Conservation (phyloP, 2,329 filamentous ascomycete species). For the Colletotrichum cuscutae region DNA sequence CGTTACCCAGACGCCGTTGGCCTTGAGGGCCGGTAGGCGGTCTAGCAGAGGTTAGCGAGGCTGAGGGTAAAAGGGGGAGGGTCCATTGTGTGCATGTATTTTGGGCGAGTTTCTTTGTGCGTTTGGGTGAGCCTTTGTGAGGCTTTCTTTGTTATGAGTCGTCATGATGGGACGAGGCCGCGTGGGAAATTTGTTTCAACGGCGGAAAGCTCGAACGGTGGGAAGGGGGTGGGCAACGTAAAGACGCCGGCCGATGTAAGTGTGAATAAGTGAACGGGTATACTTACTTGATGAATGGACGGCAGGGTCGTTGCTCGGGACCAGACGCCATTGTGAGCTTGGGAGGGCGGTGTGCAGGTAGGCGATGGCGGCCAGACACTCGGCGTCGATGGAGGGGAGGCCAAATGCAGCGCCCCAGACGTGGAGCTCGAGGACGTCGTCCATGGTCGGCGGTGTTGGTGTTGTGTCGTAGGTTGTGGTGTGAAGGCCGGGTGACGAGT, state of each 20-base stretch:
- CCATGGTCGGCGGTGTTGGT: conserved; percentile 5
- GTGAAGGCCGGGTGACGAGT: conserved; percentile 8
- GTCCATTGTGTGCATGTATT: conserved; percentile 1
- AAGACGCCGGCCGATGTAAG: conserved; percentile 39
- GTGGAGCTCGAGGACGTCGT: conserved; percentile 75
- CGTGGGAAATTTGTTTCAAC: conserved; percentile 19
- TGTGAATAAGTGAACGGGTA: conserved; percentile 10
- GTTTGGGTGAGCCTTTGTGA: conserved; percentile 33
- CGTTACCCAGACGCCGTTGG: conserved; percentile 63
- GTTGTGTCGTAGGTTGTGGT: not conserved
- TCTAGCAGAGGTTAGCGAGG: conserved; percentile 48
- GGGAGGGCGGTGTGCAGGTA: conserved; percentile 76
- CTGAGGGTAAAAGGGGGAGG: not conserved
- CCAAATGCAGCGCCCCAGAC: conserved; percentile 92
- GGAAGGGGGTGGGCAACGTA: conserved; percentile 2
- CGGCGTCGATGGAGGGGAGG: conserved; percentile 88
- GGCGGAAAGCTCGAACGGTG: conserved; percentile 38
- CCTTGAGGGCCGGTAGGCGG: conserved; percentile 64
- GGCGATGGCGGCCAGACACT: conserved; percentile 86
- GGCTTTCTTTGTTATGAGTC: conserved; percentile 5
- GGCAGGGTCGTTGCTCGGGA: conserved; percentile 78
- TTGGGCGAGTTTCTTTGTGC: conserved; percentile 13
- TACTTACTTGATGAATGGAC: conserved; percentile 76
- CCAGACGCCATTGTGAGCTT: conserved; percentile 71
- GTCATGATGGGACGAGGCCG: not conserved